Base-by-base conservation (phyloP, 2,329 filamentous ascomycete genomes). In the Ophiostoma pallidulum region DNA sequence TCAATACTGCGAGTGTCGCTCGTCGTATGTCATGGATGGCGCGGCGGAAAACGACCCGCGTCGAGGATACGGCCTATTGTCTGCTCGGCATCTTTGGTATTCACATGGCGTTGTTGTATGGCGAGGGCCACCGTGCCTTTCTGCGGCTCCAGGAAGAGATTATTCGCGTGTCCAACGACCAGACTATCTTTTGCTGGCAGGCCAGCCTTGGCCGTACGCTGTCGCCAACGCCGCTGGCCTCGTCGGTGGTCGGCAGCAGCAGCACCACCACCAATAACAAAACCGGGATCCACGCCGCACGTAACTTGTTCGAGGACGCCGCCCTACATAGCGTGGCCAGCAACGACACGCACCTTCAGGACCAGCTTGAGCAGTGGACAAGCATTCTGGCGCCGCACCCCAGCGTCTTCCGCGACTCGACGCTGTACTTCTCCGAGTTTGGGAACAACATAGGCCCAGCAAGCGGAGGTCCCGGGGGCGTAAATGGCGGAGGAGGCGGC, bases 41-140 rank as follows among this genome's bases (percentile, higher is more conserved):
- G 1, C 40, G 32, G 3, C 49, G 60, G 18, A n/a, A 43, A 29
- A 59, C 56, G 13, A 59, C 51, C 1, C 50, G 56, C 10, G 1
- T 43, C 44, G 54, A 61, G 40, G 58, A 63, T 46, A 40, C 33
- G 3, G 59, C 60, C 0, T 62, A 62, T 33, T 58, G 57, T 36
- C 31, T 62, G 9, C 45, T 62, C 8, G 60, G 60, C 1, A 29
- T 62, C 5, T 62, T 62, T 20, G 53, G 48, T 16, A 53, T 63
- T 31, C 57, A 57, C 29, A 62, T 63, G 56, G 53, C 60, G 3
- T 44, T 63, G 32, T 45, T 62, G 4, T 62, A 61, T 32, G 60
- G 60, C 18, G 59, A 62, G 32, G 58, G 58, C 26, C 35, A 42
- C 16, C 53, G 48, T 18, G 56, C 57, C 2, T 60, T 60, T 31